A percentile compares a stretch with the other conserved stretches of the same genome.
Conservation (phyloP, 2,329 filamentous ascomycete genomes). For the Endoconidiophora laricicola region DNA sequence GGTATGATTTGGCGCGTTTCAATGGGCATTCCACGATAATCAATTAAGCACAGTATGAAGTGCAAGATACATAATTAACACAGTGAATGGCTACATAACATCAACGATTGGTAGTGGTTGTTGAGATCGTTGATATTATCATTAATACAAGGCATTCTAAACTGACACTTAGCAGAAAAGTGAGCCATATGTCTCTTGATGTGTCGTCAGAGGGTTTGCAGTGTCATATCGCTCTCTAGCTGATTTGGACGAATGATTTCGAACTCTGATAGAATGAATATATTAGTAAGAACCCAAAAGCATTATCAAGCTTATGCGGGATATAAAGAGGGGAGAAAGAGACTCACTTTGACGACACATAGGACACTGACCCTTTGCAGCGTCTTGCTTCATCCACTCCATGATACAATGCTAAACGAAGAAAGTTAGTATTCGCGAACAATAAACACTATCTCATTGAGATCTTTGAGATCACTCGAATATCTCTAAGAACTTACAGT, state of each 20-base stretch:
- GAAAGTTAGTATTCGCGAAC: not conserved
- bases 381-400: conserved; percentile 91
- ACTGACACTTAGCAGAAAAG: no score
- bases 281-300: no score
- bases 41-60: conserved; percentile 7
- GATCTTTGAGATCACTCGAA: not conserved
- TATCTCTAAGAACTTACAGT: conserved; percentile 43
- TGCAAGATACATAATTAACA: not conserved
- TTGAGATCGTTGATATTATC: no score
- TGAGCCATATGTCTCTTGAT: no score
- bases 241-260: not conserved
- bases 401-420: conserved; percentile 68
- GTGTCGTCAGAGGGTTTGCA: no score
- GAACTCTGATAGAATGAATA: conserved; percentile 4
- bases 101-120: not conserved
- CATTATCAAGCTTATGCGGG: not conserved
- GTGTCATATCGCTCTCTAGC: no score
- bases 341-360: conserved; percentile 86
- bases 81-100: not conserved
- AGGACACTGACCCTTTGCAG: conserved; percentile 82
- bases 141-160: no score
- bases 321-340: not conserved
- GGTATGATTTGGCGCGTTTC: not conserved
- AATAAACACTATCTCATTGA: conserved; percentile 13
- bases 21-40: not conserved